Conservation (phyloP, 1,284 basidiomycete genomes). For the Ganoderma boninense region DNA sequence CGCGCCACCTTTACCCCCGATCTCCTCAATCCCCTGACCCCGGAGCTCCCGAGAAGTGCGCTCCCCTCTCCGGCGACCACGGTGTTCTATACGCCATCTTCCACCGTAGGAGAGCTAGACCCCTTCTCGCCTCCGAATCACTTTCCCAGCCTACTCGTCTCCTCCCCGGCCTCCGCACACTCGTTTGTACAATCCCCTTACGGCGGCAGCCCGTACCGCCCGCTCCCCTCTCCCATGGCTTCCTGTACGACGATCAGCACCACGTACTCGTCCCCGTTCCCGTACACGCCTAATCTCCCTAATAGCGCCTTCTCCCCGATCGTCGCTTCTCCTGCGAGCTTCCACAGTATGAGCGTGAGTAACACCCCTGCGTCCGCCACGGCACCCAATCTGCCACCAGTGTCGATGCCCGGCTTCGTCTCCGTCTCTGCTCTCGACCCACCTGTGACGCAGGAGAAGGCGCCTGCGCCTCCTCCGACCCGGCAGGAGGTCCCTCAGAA, state of each 20-base stretch:
- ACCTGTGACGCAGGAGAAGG: background rate
- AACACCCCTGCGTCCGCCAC: slow-evolving; percentile 12
- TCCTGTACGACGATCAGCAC: slow-evolving; percentile 7
- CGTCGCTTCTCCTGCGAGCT: slow-evolving; percentile 20
- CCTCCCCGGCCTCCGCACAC: background rate
- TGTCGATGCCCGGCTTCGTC: slow-evolving; percentile 7
- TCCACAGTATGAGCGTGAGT: slow-evolving; percentile 14
- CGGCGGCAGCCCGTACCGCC: slow-evolving; percentile 13
- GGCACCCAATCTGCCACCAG: slow-evolving; percentile 8
- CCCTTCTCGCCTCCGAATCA: slow-evolving; percentile 2
- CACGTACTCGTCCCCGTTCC: slow-evolving; percentile 1
- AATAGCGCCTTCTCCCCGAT: slow-evolving; percentile 8
- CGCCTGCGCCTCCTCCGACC: background rate
- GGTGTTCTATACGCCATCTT: background rate
- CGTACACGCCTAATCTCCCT: slow-evolving; percentile 7
- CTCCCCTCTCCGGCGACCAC: slow-evolving; percentile 7
- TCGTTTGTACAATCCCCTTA: background rate
- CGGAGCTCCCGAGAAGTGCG: background rate
- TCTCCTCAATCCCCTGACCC: slow-evolving; percentile 5
- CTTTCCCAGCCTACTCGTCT: background rate
- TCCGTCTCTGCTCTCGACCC: slow-evolving; percentile 2
- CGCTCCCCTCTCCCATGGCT: background rate
- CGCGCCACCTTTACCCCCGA: slow-evolving; percentile 12
- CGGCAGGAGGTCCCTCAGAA: slow-evolving; percentile 26
- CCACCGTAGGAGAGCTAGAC: slow-evolving; percentile 1